Percentiles rank a stretch among this genome's conserved stretches.
Conservation (phyloP, 2,329 filamentous ascomycete genomes). For the Curvularia lunata region DNA sequence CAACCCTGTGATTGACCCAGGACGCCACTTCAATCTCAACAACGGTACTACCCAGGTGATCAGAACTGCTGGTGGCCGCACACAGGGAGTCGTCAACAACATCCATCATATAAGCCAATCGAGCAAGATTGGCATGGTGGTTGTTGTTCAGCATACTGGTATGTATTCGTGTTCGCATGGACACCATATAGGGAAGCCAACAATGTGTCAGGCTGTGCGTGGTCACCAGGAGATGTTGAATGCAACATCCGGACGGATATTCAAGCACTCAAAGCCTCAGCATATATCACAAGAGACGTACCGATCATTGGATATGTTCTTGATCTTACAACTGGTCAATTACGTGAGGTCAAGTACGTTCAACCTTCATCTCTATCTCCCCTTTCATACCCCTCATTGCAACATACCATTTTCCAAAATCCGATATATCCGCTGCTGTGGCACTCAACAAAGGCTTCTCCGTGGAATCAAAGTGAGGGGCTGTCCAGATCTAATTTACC, state of each 20-base stretch:
- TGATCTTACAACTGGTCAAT: slow-evolving; percentile 15
- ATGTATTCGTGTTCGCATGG: neutral
- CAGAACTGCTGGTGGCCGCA: slow-evolving; percentile 26
- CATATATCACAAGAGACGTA: slow-evolving; percentile 25
- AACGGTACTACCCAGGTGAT: slow-evolving; percentile 23
- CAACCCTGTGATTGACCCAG: slow-evolving; percentile 18
- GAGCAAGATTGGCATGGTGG: slow-evolving; percentile 26
- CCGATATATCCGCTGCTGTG: neutral
- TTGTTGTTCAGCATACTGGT: slow-evolving; percentile 32
- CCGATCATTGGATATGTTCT: slow-evolving; percentile 31
- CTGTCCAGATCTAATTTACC: neutral
- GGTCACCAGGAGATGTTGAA: slow-evolving; percentile 15
- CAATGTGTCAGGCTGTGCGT: slow-evolving; percentile 18
- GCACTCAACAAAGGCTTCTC: neutral
- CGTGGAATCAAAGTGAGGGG: neutral
- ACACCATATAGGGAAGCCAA: neutral
- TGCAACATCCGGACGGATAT: slow-evolving; percentile 25
- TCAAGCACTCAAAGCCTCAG: slow-evolving; percentile 14
- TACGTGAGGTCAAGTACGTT: slow-evolving; percentile 34
- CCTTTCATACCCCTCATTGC: neutral
- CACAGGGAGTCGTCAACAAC: slow-evolving; percentile 11
- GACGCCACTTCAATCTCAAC: slow-evolving; percentile 31
- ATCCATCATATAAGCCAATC: slow-evolving; percentile 24
- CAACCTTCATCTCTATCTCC: neutral
- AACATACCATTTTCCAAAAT: neutral